phyloP scores from a whole-genome alignment of 164 flowering plant genomes.

The Litsea cubeba region DNA sequence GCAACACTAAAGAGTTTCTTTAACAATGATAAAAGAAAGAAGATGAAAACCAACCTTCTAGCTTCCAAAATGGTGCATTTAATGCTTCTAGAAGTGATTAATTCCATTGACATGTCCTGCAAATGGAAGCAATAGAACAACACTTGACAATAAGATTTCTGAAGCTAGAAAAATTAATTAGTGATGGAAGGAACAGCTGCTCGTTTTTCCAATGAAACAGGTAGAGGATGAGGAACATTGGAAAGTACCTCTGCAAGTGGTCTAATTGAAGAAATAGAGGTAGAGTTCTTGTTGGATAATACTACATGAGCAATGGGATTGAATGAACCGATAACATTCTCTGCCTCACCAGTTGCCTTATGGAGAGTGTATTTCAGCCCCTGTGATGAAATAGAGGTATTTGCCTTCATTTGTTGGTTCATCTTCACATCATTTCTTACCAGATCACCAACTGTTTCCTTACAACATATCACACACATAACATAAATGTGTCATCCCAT shows the following conservation, averaged over 20 bases:
- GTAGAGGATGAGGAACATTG: background rate
- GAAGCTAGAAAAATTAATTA: background rate
- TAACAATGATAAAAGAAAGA: background rate
- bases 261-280: background rate
- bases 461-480: background rate
- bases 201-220: background rate
- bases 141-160: background rate
- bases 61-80: background rate
- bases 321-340: conserved; percentile 2
- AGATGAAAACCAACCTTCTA: background rate
- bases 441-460: conserved; percentile 10
- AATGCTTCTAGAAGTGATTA: background rate
- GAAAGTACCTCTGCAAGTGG: background rate
- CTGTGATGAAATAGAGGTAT: conserved; percentile 5
- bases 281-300: conserved; percentile 1
- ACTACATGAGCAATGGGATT: conserved; percentile 4
- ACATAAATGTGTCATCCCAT: background rate
- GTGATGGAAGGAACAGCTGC: background rate
- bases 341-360: conserved; percentile 4
- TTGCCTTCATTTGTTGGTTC: conserved; percentile 6
- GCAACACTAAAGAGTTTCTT: too few species aligned
- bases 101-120: background rate
- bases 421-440: conserved; percentile 1
- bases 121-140: background rate
- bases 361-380: background rate